Evolutionary conservation across 352 stramenopile species (phyloP), one percentile per base, ranked within the genome.

Genomic region (Phytophthora podocarpi): DNA sequence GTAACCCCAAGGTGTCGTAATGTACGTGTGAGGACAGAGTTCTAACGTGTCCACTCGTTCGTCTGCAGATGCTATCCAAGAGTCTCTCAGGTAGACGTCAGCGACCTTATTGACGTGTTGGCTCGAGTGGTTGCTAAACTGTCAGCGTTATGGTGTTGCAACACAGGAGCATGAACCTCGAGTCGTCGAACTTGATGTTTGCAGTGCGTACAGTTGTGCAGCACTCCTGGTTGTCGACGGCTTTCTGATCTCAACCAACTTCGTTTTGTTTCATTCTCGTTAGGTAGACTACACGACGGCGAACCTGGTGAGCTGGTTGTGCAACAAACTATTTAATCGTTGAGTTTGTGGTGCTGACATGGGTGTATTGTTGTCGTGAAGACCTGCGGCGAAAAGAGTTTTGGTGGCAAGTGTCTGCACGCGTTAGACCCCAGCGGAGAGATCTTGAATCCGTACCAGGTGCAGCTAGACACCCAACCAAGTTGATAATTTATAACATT

Each of bases 271-370:
- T 16, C 24, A 20, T 4, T 32, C 2, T 41, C 36, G 5, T 10
- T 31, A 84, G 74, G 72, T 93, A 35, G 84, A 91, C 58, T 91
- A 81, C 49, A 89, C 84, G 28, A 87, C 84, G 27, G 84, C 78
- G 5, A 93, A 93, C 56, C 6, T 69, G 52, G 75, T 84, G 21
- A 31, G 13, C 18, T 41, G 27, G 18, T 49, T 41, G 8, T 16
- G 16, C 5, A 12, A 16, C 13, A 26, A 30, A 34, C 23, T 4
- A 6, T 9, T 31, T 11, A 32, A 39, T 36, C 6, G 28, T 31
- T 18, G 24, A n/a, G 7, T 18, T 41, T 37, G 31, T 46, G 20
- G n/a, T 31, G 16, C 23, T 59, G 3, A 52, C 16, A 24, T 28
- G 18, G 26, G 12, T 23, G 21, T n/a, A 8, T 41, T 80, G 56